Evolutionary conservation across 805 yeast genomes (phyloP), one percentile per base, ranked within the genome.

Genomic region (Wickerhamiella azymoides): DNA sequence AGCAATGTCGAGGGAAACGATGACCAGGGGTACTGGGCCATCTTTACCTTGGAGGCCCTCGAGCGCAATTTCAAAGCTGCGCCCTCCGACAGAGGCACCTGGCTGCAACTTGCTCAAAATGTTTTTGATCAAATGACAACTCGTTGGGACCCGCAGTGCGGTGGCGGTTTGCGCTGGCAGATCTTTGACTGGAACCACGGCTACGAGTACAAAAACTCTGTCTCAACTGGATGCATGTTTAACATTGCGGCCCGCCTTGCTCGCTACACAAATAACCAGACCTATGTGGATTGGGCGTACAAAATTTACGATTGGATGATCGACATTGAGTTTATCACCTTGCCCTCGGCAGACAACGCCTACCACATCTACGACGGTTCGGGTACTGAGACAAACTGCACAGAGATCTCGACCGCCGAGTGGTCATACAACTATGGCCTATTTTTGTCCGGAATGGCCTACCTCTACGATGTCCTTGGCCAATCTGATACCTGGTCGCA

Each of bases 101-200:
- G 93, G 92, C 67, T 81, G 39, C 71, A 76, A 14, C 63, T 84
- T 50, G 74, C 85, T 0, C 92, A 84, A 63, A 92, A 86, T 3
- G 80, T 81, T 30, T 82, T 77, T 65, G 82, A 82, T 60, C 80
- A 89, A 42, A 83, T 84, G 86, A 70, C 76, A 47, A 59, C 71
- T 2, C 69, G 88, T 58, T 83, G 94, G 94, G 92, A 83, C 14
- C 45, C 45, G 10, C 21, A 26, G n/a, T 42, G 45, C 36, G 70
- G 64, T 36, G 95, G 95, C 45, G 95, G 95, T 2, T 67, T 84
- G 47, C 74, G 94, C 65, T 84, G 95, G 95, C 95, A 84, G 67
- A 85, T 84, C 52, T 85, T 80, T 65, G 72, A 80, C 46, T 84
- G 85, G 84, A 85, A 85, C 62, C 69, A 82, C 8, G 95, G 95